phyloP scores from a whole-genome alignment of 768 basidiomycete genomes.

The Trametes meyenii region DNA sequence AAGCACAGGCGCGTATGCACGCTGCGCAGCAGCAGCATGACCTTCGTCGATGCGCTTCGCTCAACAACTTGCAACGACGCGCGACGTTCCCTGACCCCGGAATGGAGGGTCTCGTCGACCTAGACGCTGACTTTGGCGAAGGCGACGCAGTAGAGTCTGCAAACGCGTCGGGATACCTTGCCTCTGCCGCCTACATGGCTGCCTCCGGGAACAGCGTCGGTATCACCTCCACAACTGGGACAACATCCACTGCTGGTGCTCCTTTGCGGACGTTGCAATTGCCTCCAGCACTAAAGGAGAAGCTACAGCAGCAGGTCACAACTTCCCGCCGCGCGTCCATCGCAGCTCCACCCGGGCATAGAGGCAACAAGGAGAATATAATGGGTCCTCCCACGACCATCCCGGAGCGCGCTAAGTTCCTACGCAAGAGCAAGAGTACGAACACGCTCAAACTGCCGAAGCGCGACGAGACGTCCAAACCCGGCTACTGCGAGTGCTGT shows the following conservation, averaged over 20 bases:
- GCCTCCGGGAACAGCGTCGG: conserved; percentile 96
- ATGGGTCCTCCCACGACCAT: conserved; percentile 75
- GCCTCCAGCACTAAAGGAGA: conserved; percentile 54
- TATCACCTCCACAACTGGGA: conserved; percentile 89
- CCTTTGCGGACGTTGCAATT: conserved; percentile 51
- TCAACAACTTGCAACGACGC: conserved; percentile 73
- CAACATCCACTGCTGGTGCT: conserved; percentile 65
- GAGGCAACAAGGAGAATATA: conserved; percentile 37
- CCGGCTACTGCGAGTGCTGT: conserved; percentile 98
- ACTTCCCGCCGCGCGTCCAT: conserved; percentile 59
- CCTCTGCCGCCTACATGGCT: conserved; percentile 73
- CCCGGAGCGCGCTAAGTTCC: conserved; percentile 51
- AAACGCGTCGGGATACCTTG: conserved; percentile 71
- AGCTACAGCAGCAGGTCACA: conserved; percentile 65
- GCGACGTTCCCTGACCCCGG: conserved; percentile 42
- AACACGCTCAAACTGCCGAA: conserved; percentile 75
- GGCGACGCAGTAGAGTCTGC: conserved; percentile 49
- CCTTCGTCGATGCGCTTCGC: conserved; percentile 72
- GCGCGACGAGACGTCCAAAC: conserved; percentile 85
- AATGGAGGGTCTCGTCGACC: conserved; percentile 45
- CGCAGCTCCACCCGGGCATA: conserved; percentile 33
- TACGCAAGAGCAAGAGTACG: conserved; percentile 81
- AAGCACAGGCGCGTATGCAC: conserved; percentile 17
- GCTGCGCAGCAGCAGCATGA: conserved; percentile 46
- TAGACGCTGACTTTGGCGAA: conserved; percentile 44